These are phyloP conservation scores for Sporisorium exsertum DNA, from an alignment of 1,284 basidiomycete species.

Conservation along the genomic window DNA sequence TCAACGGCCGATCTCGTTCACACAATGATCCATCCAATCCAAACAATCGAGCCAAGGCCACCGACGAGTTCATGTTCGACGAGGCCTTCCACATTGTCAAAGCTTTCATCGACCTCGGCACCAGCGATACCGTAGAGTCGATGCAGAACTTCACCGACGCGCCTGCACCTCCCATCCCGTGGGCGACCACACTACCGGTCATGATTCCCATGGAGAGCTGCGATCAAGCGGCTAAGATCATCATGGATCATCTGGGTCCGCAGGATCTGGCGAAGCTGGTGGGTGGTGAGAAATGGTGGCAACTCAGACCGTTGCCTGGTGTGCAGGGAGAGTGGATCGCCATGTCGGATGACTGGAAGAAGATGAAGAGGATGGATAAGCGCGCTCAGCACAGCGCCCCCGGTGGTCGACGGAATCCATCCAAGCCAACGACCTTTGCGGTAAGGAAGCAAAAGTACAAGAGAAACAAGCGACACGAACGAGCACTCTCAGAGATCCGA, in stretches of 20 bases:
- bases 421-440: background rate
- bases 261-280: slow-evolving; percentile 80
- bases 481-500: slow-evolving; percentile 34
- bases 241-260: slow-evolving; percentile 87
- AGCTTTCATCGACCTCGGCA: slow-evolving; percentile 59
- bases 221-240: slow-evolving; percentile 79
- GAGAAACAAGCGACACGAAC: slow-evolving; percentile 38
- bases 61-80: slow-evolving; percentile 58
- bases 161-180: slow-evolving; percentile 78
- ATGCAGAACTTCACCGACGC: slow-evolving; percentile 75
- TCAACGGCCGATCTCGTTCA: slow-evolving; percentile 17
- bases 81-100: slow-evolving; percentile 58
- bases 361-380: slow-evolving; percentile 62
- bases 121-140: slow-evolving; percentile 66
- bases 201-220: slow-evolving; percentile 77
- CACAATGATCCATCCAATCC: slow-evolving; percentile 6
- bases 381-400: slow-evolving; percentile 10
- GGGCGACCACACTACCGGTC: slow-evolving; percentile 82
- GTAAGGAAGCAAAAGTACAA: slow-evolving; percentile 5
- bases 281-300: slow-evolving; percentile 97
- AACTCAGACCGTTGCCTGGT: slow-evolving; percentile 73
- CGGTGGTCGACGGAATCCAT: slow-evolving; percentile 2
- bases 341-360: slow-evolving; percentile 70
- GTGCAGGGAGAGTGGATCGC: slow-evolving; percentile 92
- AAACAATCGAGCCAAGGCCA: slow-evolving; percentile 22